Evolutionary conservation across 306 rosid genomes (phyloP), one percentile per base, ranked within the genome.

Genomic region (Clitoria ternatea): DNA sequence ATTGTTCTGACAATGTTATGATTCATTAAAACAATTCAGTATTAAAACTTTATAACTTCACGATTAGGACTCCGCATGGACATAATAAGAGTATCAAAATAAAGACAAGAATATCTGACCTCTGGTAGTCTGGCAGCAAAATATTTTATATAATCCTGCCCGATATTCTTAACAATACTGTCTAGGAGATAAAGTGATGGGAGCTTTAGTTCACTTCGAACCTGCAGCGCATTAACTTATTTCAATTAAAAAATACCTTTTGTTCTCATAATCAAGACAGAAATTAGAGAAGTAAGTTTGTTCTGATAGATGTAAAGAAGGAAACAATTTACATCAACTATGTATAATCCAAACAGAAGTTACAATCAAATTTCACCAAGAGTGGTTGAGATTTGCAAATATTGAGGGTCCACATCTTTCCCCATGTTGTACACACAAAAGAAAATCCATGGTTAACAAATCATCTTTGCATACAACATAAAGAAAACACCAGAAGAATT

Each of bases 81-180:
- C 53, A 55, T 45, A 39, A 20, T 5, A 69, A 56, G 63, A 44
- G 8, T 9, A 53, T 24, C 3, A 33, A 45, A 42, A 36, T 19
- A 14, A 23, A 66, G 68, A 35, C 69, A 66, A 20, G 73, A 61
- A 79, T 72, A 68, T 80, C 98, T 81, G 62, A 92, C 98, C 98
- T 92, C 98, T 17, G 96, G 98, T 15, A 92, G 81, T 74, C 66
- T 92, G 72, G 82, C 71, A 74, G 96, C 96, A 66, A 92, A 92
- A 74, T 82, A 75, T 79, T 89, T 92, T 42, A 89, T 89, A 81
- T 92, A 92, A 74, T 88, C 95, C 80, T 88, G 80, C 74, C 98
- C 96, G 6, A 92, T 90, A 79, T 92, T 92, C 96, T 92, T 92
- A 54, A 92, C 96, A 54, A 92, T 92, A 79, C 98, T 90, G 92